A percentile compares a stretch with the other conserved stretches of the same genome.
Evolutionary conservation across 257 asterid genomes (phyloP).

Genomic region (Avicennia marina): DNA sequence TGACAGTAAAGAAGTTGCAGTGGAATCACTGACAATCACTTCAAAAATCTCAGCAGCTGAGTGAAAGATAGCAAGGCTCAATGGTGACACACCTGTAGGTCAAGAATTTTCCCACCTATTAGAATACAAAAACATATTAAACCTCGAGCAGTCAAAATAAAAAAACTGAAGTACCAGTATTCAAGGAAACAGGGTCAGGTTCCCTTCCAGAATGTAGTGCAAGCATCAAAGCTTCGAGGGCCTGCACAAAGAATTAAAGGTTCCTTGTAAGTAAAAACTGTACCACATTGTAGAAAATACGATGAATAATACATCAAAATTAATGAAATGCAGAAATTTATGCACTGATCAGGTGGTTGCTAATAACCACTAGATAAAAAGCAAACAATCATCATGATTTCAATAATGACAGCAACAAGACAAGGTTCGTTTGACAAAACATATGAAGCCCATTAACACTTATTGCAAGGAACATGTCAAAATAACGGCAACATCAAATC

Average conservation of each 20-base stretch:
- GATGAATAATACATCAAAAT: background rate
- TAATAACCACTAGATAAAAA: conserved; percentile 10
- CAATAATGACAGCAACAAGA: background rate
- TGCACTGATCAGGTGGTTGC: conserved; percentile 16
- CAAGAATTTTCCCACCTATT: conserved; percentile 15
- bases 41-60: conserved; percentile 89
- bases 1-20: conserved; percentile 75
- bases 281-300: background rate
- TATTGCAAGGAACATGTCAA: conserved; percentile 7
- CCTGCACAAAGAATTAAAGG: conserved; percentile 42
- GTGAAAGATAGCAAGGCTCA: conserved; percentile 77
- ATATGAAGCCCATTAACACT: conserved; percentile 4
- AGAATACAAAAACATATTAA: conserved; percentile 13
- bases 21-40: conserved; percentile 80
- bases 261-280: conserved; percentile 1
- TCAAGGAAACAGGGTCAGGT: conserved; percentile 58
- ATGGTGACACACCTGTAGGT: conserved; percentile 65
- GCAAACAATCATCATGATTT: conserved; percentile 5
- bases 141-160: conserved; percentile 12
- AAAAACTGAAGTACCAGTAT: conserved; percentile 42
- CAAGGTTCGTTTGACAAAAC: no score
- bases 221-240: conserved; percentile 61
- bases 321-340: conserved; percentile 7
- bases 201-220: conserved; percentile 78
- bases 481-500: conserved; percentile 11